Conservation (phyloP, 1,284 basidiomycete species). For the Testicularia cyperi region DNA sequence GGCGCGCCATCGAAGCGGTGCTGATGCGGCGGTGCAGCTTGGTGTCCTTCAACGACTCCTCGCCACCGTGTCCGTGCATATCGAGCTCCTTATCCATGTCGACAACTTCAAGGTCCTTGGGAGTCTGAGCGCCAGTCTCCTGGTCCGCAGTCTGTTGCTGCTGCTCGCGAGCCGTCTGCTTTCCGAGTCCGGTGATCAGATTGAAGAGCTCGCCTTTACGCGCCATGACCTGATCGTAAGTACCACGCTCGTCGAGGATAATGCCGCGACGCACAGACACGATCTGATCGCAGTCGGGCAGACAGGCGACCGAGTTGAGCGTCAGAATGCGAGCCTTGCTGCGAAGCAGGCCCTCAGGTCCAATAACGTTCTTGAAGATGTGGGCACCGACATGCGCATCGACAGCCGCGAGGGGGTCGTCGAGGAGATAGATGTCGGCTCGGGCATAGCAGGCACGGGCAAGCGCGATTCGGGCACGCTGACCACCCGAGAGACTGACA, state of each 20-base stretch:
- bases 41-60: constrained; percentile 36
- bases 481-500: constrained; percentile 64
- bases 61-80: constrained; percentile 31
- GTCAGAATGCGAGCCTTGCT: constrained; percentile 60
- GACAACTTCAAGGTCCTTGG: constrained; percentile 31
- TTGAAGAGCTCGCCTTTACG: constrained; percentile 66
- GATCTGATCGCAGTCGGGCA: constrained; percentile 69
- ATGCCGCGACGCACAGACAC: constrained; percentile 73
- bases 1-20: constrained; percentile 41
- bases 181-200: constrained; percentile 62
- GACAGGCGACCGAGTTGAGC: constrained; percentile 61
- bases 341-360: constrained; percentile 37
- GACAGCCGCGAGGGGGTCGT: constrained; percentile 73
- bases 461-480: constrained; percentile 71
- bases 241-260: constrained; percentile 68
- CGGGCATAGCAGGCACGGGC: constrained; percentile 73
- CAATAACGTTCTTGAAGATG: constrained; percentile 56
- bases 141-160: too few relatives aligned
- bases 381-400: constrained; percentile 60
- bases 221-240: constrained; percentile 67
- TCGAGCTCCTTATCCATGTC: constrained; percentile 38
- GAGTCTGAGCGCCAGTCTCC: constrained; percentile 16
- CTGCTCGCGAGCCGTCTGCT: constrained; percentile 41
- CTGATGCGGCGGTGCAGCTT: constrained; percentile 47
- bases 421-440: constrained; percentile 70